Percentiles rank a stretch among this genome's conserved stretches.
Evolutionary conservation across 2,329 filamentous ascomycete species (phyloP).

Genomic region (Fusarium devonianum): DNA sequence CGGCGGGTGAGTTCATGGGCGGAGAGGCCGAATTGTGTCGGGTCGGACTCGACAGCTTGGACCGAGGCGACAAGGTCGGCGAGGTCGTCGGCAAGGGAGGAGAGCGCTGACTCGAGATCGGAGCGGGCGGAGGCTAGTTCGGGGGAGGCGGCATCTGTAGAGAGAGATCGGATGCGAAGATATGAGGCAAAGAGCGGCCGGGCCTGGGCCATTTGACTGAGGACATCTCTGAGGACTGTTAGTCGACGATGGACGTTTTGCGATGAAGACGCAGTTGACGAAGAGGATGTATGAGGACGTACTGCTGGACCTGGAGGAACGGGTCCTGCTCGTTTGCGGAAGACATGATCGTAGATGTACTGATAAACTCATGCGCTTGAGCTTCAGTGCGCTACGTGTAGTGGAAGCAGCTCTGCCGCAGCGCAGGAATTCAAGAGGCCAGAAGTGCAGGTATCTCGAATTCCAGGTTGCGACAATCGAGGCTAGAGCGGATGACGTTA

Average conservation of each 20-base stretch:
- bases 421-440: conserved; percentile 3
- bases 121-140: conserved; percentile 82
- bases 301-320: conserved; percentile 77
- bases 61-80: conserved; percentile 88
- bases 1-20: conserved; percentile 82
- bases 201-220: conserved; percentile 79
- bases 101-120: conserved; percentile 72
- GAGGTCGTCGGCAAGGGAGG: conserved; percentile 80
- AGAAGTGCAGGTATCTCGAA: conserved; percentile 14
- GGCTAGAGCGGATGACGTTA: conserved; percentile 44
- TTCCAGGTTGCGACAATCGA: conserved; percentile 34
- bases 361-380: conserved; percentile 34
- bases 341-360: conserved; percentile 65
- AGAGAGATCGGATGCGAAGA: conserved; percentile 90
- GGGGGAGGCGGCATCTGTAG: conserved; percentile 73
- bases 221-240: conserved; percentile 75
- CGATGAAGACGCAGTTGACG: background rate
- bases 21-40: conserved; percentile 85
- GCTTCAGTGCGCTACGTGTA: conserved; percentile 1
- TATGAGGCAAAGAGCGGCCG: conserved; percentile 93
- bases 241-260: conserved; percentile 4
- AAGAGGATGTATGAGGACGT: conserved; percentile 39
- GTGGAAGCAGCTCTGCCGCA: background rate
- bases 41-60: conserved; percentile 84
- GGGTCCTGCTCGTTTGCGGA: conserved; percentile 72